These are phyloP conservation scores for Suhomyces taliae DNA, from an alignment of 1,139 yeast genomes.

Conservation along the genomic window DNA sequence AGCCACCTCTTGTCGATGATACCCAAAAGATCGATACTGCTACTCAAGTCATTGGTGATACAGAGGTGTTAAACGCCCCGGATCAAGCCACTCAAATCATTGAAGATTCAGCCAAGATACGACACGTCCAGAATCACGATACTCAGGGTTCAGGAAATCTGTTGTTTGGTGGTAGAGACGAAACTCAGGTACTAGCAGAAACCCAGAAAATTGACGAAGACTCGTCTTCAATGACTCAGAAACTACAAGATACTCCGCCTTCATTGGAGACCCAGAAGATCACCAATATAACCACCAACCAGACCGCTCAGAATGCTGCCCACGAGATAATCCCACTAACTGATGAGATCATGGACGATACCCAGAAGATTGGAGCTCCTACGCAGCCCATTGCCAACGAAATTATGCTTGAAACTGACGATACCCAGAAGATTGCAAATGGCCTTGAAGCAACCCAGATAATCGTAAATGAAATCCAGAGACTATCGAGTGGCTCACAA, in stretches of 20 bases:
- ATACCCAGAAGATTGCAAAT: background rate
- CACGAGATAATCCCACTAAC: background rate
- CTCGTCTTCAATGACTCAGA: too few species aligned
- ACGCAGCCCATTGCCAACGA: background rate
- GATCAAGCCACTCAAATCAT: background rate
- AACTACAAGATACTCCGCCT: background rate
- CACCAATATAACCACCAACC: too few species aligned
- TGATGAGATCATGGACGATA: background rate
- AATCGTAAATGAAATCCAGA: background rate
- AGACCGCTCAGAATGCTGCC: too few species aligned
- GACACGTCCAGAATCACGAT: slow-evolving; percentile 4
- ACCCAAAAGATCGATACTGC: background rate
- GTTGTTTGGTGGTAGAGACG: slow-evolving; percentile 1
- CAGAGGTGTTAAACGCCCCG: background rate
- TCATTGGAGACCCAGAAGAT: background rate
- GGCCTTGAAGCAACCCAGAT: background rate
- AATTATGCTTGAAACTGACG: background rate
- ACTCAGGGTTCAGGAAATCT: slow-evolving; percentile 1
- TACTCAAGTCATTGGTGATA: background rate
- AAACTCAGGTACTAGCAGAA: background rate
- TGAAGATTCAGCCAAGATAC: background rate
- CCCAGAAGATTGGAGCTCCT: background rate
- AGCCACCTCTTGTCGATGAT: background rate
- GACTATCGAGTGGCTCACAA: too few species aligned
- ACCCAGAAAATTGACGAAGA: slow-evolving; percentile 1